Evolutionary conservation across 2,329 filamentous ascomycete species (phyloP).

Genomic region (Fusarium falciforme): DNA sequence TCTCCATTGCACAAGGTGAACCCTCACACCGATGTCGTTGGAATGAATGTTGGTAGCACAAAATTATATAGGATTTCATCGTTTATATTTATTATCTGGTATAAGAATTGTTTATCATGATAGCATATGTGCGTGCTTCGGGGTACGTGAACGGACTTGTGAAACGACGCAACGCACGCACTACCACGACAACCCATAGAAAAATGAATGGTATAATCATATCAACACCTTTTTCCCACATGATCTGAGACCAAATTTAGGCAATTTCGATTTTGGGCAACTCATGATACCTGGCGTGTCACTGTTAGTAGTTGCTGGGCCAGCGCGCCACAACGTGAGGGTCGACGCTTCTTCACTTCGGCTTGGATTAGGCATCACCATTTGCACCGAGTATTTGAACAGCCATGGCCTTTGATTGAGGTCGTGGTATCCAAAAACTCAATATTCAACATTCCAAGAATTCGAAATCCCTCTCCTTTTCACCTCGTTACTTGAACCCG

Average conservation of each 20-base stretch:
- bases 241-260: not conserved
- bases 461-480: not conserved
- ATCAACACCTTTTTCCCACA: not conserved
- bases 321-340: slow-evolving; percentile 20
- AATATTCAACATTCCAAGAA: not conserved
- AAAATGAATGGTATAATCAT: not conserved
- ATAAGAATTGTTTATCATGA: not conserved
- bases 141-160: not conserved
- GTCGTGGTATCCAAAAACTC: not conserved
- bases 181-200: no score
- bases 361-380: slow-evolving; percentile 32
- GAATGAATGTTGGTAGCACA: not conserved
- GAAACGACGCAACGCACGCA: not conserved
- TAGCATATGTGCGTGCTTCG: not conserved
- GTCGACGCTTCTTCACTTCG: not conserved
- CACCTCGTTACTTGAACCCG: not conserved
- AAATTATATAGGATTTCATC: not conserved
- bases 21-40: rapidly evolving
- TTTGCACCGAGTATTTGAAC: slow-evolving; percentile 14
- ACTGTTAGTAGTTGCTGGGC: slow-evolving; percentile 24
- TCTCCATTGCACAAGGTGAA: not conserved
- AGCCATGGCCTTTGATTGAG: not conserved
- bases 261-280: not conserved
- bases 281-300: not conserved
- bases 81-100: not conserved